Evolutionary conservation across 768 basidiomycete genomes (phyloP), one percentile per base, ranked within the genome.

Genomic region (Amanita jacksonii): DNA sequence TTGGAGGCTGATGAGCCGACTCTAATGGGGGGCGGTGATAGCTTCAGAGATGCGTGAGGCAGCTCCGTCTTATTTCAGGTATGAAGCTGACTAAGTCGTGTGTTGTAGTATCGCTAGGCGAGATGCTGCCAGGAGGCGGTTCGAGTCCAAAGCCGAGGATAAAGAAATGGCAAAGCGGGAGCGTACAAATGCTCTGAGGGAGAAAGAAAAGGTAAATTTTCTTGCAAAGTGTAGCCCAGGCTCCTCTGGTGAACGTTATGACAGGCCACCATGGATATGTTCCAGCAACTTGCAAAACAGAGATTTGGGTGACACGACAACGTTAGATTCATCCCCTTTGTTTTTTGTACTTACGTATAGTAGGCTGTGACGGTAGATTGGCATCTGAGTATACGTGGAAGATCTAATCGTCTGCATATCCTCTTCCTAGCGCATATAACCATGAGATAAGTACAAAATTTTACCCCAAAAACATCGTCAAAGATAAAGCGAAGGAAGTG

Each of bases 241-340:
- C n/a, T 1, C 23, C 19, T 18, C n/a, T 6, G n/a, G 25, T n/a
- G 20, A 20, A 28, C 34, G 2, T 20, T 38, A 7, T 18, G 10
- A 3, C 33, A 71, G 69, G 85, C 80, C 13, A 96, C 90, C 0
- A 97, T 97, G 89, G 89, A 89, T 46, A 93, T 92, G 90, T 91
- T 96, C 62, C 86, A 86, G 62, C 79, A 83, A 51, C 65, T 94
- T 57, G 92, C 91, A n/a, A 90, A 85, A 59, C 73, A 85, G 55
- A 69, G 85, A 45, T 94, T 87, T 52, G 90, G 89, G 23, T 89
- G 60, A 73, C 16, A 4, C 15, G 13, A 32, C 31, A 18, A 23
- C 20, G 28, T 16, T 32, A 45, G 16, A 5, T 31, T 38, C 27
- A 18, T 7, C 5, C n/a, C 2, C n/a, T 13, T 28, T 16, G 13